Evolutionary conservation across 2,329 filamentous ascomycete genomes (phyloP).

Genomic region (Cytospora mali): DNA sequence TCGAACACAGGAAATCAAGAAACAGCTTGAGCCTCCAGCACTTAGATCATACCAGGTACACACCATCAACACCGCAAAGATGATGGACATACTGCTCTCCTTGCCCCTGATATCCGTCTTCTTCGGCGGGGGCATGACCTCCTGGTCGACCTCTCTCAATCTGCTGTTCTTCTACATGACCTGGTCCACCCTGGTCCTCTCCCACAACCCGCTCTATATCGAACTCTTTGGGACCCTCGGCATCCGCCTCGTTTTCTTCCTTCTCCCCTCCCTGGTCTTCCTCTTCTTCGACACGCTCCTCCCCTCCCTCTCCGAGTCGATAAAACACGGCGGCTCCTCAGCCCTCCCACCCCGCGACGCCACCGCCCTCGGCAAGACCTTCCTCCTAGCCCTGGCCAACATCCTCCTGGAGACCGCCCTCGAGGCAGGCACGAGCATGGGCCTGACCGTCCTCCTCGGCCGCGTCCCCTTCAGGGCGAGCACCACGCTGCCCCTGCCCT

Average conservation of each 20-base stretch:
- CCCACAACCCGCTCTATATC: conserved; percentile 73
- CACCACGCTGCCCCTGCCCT: conserved; percentile 54
- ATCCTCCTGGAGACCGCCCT: conserved; percentile 46
- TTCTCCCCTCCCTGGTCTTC: conserved; percentile 72
- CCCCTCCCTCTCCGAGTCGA: conserved; percentile 66
- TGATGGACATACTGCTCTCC: conserved; percentile 69
- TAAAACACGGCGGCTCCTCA: conserved; percentile 67
- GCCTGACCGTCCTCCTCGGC: conserved; percentile 39
- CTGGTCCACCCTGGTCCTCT: conserved; percentile 81
- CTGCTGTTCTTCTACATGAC: conserved; percentile 88
- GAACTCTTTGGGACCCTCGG: conserved; percentile 72
- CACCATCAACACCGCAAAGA: conserved; percentile 29
- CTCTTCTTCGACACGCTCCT: conserved; percentile 71
- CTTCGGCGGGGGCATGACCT: conserved; percentile 61
- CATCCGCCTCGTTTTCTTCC: conserved; percentile 69
- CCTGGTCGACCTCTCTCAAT: conserved; percentile 80
- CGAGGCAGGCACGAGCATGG: conserved; percentile 47
- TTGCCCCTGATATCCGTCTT: conserved; percentile 73
- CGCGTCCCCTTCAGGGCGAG: conserved; percentile 50
- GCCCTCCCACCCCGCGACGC: conserved; percentile 52
- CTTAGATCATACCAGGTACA: no score
- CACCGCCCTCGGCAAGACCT: conserved; percentile 38
- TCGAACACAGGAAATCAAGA: no score
- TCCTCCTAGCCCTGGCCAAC: conserved; percentile 47
- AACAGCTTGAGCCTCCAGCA: no score